Evolutionary conservation across 1,284 basidiomycete genomes (phyloP).

Genomic region (Irpex rosettiformis): DNA sequence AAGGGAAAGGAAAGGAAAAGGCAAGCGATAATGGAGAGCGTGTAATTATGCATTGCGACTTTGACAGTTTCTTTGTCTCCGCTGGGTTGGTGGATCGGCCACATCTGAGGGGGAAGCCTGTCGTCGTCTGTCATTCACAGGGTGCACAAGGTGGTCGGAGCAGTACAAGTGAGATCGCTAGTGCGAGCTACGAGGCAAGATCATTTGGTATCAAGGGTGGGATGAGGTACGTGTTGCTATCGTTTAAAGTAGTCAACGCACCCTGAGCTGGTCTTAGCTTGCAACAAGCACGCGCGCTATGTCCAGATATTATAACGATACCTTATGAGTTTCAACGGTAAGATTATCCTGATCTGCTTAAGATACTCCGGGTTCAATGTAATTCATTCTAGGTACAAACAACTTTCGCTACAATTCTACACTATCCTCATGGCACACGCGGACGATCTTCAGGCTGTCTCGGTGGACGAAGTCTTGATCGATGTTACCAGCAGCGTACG

Average conservation of each 20-base stretch:
- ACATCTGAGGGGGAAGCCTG: constrained; percentile 80
- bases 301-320: constrained; percentile 74
- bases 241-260: background rate
- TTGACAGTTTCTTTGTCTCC: constrained; percentile 96
- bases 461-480: constrained; percentile 93
- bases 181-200: constrained; percentile 91
- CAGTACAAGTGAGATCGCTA: constrained; percentile 94
- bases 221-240: constrained; percentile 66
- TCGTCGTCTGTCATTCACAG: constrained; percentile 94
- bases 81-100: constrained; percentile 81
- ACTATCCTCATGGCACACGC: constrained; percentile 86
- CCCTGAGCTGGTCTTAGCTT: constrained; percentile 42
- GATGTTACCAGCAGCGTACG: constrained; percentile 77
- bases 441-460: constrained; percentile 93
- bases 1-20: constrained; percentile 53
- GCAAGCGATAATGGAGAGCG: constrained; percentile 31
- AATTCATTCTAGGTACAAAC: constrained; percentile 80
- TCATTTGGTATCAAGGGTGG: constrained; percentile 88
- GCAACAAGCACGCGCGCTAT: constrained; percentile 80
- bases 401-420: constrained; percentile 84
- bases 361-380: too few species aligned
- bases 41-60: constrained; percentile 92
- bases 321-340: constrained; percentile 87
- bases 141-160: constrained; percentile 60
- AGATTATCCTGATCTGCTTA: constrained; percentile 17